Evolutionary conservation across 768 basidiomycete genomes (phyloP), one percentile per base, ranked within the genome.

Genomic region (Phlebiopsis flavidoalba): DNA sequence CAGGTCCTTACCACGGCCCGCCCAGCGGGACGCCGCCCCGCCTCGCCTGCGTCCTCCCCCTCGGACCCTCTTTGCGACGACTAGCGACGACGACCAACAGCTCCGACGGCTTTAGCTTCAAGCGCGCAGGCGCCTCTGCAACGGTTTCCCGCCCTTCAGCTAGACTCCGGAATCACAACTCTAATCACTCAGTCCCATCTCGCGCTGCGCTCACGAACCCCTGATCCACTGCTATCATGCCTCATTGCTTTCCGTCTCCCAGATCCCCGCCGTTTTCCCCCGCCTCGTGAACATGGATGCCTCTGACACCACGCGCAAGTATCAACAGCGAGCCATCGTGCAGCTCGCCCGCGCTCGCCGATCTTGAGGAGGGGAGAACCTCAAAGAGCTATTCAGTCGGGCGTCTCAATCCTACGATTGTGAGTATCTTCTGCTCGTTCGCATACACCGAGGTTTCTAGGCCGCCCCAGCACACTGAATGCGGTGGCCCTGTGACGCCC

Each of bases 361-460:
- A 68, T 57, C 64, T 75, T 52, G 80, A 82, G 57, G 86, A 88
- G 88, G 87, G 88, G 79, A 84, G 57, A 82, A 83, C 70, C 73
- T 88, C 48, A 88, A 87, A 69, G 83, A 85, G 59, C 75, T 87
- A 10, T 86, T 85, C 67, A 72, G 75, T 0, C 77, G 78, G 53
- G 85, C 85, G 19, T 75, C 79, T 3, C 81, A 85, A 62, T 76
- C 36, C 4, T 53, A 59, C 37, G 33, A 62, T 22, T 48, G 57
- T 66, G 54, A 53, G 53, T 43, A 35, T 12, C 26, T 3, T 57
- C 33, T 36, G 8, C 47, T 40, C 40, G 43, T 15, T 62, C 21
- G 17, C 36, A 45, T 60, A 21, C 48, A 14, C 19, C 4, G 3
- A 6, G 26, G 2, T 31, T 31, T 31, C 26, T 31, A 31, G 26